Evolutionary conservation across 106 monocot species (phyloP), one percentile per base, ranked within the genome.

Genomic region (Gastrodia elata): DNA sequence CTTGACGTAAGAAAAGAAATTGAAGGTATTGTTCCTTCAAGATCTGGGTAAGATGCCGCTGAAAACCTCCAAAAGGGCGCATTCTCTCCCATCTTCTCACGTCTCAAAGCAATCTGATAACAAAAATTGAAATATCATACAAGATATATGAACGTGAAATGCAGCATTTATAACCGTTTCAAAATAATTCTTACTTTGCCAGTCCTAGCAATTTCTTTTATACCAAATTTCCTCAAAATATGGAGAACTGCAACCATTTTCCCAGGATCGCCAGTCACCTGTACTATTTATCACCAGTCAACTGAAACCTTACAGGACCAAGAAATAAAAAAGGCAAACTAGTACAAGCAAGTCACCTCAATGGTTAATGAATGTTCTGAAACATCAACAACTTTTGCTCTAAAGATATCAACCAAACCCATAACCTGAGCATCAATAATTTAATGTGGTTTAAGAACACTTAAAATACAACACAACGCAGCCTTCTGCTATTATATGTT

Each of bases 241-340:
- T 83, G 87, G 69, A 82, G 83, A 69, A 95, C 89, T 30, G 91
- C 91, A 70, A 74, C 85, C 15, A 95, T 85, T 74, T 95, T 95
- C n/a, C 95, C 95, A 78, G 95, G 95, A 87, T 95, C 95, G 73
- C 95, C 95, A 73, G 91, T 83, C 67, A 95, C 91, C 95, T 95
- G 71, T 68, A 80, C 69, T 49, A 35, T 61, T 78, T 73, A 40
- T 30, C 37, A 74, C 33, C 70, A 14, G 14, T 34, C 30, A 33
- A 64, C 14, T 36, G 36, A 65, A 65, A 33, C 34, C 18, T 24
- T 35, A 35, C 11, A 65, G 11, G 6, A 43, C 40, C 2, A 59
- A 43, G 41, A 40, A 0, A 71, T 69, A 1, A 46, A 24, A 71
- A 73, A 44, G 37, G 77, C 10, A 70, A 40, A 74, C 44, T 28